These are phyloP conservation scores for Cladosporium sp. DNA, from an alignment of 2,329 filamentous ascomycete genomes.

Conservation along the genomic window DNA sequence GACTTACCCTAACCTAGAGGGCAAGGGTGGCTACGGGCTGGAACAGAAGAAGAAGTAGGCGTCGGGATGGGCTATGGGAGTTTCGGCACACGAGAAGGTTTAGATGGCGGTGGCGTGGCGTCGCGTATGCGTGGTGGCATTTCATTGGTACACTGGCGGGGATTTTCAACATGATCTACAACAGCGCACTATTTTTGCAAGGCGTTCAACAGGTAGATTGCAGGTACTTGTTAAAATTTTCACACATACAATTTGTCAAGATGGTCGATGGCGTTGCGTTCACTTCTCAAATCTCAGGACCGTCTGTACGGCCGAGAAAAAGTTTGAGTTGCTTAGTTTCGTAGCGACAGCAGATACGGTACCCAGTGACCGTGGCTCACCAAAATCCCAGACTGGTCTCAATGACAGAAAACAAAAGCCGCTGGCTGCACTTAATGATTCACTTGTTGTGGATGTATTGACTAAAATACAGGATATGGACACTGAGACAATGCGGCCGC, in stretches of 20 bases:
- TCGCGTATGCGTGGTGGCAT: not conserved
- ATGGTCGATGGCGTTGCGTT: not conserved
- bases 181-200: not conserved
- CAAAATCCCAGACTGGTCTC: too few relatives aligned
- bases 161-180: conserved; percentile 3
- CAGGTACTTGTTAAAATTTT: not conserved
- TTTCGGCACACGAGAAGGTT: not conserved
- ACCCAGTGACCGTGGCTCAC: too few relatives aligned
- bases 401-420: not conserved
- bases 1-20: conserved; percentile 60
- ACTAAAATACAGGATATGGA: not conserved
- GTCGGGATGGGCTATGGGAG: not conserved
- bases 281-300: not conserved
- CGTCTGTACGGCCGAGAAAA: too few relatives aligned
- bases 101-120: not conserved
- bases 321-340: too few relatives aligned
- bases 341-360: too few relatives aligned
- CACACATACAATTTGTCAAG: not conserved
- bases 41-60: conserved; percentile 46
- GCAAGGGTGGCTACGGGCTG: conserved; percentile 64
- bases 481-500: not conserved
- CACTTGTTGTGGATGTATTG: not conserved
- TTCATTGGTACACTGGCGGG: not conserved
- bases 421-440: not conserved
- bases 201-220: conserved; percentile 19